Conservation (phyloP, 1,284 basidiomycete species). For the Sporisorium iseilematis-ciliati region DNA sequence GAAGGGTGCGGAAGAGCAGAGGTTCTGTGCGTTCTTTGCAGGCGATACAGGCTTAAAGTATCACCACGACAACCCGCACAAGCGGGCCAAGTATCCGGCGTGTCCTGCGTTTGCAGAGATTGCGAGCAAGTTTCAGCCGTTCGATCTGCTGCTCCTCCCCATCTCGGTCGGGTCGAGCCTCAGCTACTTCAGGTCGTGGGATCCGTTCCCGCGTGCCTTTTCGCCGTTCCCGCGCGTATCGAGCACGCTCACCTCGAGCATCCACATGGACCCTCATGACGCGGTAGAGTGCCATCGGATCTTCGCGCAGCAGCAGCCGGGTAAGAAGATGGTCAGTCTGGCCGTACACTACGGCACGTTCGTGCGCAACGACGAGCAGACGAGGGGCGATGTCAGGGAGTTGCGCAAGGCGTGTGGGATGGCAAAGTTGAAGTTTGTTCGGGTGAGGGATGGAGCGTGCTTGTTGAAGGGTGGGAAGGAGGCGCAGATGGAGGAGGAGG, state of each 20-base stretch:
- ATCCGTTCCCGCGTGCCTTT: conserved; percentile 56
- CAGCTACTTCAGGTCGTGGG: conserved; percentile 55
- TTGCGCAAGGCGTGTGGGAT: conserved; percentile 47
- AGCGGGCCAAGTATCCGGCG: conserved; percentile 44
- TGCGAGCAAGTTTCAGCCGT: conserved; percentile 28
- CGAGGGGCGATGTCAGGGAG: conserved; percentile 49
- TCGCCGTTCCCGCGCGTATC: conserved; percentile 55
- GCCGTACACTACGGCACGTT: conserved; percentile 59
- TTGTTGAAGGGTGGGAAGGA: conserved; percentile 11
- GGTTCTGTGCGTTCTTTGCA: conserved; percentile 62
- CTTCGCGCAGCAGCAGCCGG: conserved; percentile 14
- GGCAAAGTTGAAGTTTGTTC: conserved; percentile 16
- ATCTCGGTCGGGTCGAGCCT: conserved; percentile 60
- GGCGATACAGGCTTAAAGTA: conserved; percentile 66
- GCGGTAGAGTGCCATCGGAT: conserved; percentile 47
- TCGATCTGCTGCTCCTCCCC: conserved; percentile 60
- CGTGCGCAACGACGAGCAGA: conserved; percentile 56
- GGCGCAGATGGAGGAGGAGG: conserved; percentile 6
- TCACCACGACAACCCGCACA: conserved; percentile 40
- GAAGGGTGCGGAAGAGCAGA: background rate
- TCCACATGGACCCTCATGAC: conserved; percentile 62
- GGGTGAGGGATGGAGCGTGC: conserved; percentile 21
- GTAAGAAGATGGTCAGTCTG: conserved; percentile 27
- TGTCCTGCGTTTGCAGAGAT: conserved; percentile 65
- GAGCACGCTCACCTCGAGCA: conserved; percentile 48